Evolutionary conservation across 257 asterid species (phyloP), one percentile per base, ranked within the genome.

Genomic region (Scutellaria galericulata): DNA sequence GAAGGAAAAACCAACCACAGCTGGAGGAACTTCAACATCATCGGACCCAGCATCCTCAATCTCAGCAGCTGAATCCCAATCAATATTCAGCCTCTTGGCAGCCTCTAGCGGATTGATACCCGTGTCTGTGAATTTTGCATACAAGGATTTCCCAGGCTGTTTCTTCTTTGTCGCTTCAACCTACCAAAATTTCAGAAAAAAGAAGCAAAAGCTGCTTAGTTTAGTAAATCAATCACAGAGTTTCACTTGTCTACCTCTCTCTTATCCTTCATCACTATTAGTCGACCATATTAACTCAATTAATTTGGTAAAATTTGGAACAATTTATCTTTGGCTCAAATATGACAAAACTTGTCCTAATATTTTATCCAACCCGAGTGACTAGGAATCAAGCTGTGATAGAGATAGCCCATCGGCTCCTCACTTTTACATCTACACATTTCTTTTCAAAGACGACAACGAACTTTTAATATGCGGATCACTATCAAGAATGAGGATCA

Each of bases 31-130:
- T 11, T 94, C 96, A 39, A 72, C 50, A 7, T 91, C 93, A 74
- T 90, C 92, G 37, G 78, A 66, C 50, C 68, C 88, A 59, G 71
- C 87, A 50, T 86, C 96, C 59, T 85, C 96, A 70, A 94, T 83
- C 81, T 94, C 96, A 40, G 98, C 96, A 64, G 97, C 98, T 57
- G 90, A 79, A 84, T 94, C 98, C 98, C 99, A 94, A 73, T 91
- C 99, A 54, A 94, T 63, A 56, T 87, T 94, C 59, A 91, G 90
- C 84, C 96, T 82, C 83, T 85, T 89, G 67, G 97, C 97, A 67
- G 98, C 99, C 83, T 81, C 97, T 77, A 75, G 73, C 10, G 89
- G 92, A 80, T 94, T 84, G 71, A 94, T 64, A 67, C 99, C 99
- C 5, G 95, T 89, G 82, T 91, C 90, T 20, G 99, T 94, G 70